These are phyloP conservation scores for Naganishia vishniacii DNA, from an alignment of 768 basidiomycete genomes.

Conservation along the genomic window DNA sequence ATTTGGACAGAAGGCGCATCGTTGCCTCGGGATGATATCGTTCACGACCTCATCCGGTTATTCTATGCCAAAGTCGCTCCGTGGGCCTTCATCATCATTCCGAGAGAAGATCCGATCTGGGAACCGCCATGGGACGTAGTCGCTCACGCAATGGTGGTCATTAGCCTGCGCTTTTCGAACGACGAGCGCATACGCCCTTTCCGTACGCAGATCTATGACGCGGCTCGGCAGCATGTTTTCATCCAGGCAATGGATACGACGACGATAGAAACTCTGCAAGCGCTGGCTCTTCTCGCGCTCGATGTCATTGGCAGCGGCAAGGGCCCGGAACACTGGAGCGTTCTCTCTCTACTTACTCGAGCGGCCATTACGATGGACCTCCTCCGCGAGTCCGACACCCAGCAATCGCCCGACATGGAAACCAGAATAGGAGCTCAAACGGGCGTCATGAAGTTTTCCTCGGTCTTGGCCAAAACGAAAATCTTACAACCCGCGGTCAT, in stretches of 20 bases:
- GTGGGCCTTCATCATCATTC: conserved; percentile 47
- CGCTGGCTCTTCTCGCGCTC: conserved; percentile 45
- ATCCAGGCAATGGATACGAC: conserved; percentile 46
- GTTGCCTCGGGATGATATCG: conserved; percentile 45
- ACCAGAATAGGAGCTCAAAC: neutral
- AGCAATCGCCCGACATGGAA: conserved; percentile 1
- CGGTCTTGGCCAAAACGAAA: conserved; percentile 38
- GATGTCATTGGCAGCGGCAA: conserved; percentile 48
- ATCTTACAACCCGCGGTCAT: conserved; percentile 42
- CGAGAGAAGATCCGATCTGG: conserved; percentile 27
- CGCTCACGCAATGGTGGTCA: conserved; percentile 47
- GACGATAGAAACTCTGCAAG: conserved; percentile 45
- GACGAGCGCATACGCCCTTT: conserved; percentile 34
- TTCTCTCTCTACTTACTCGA: conserved; percentile 45
- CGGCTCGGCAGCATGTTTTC: conserved; percentile 45
- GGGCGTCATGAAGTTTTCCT: conserved; percentile 10
- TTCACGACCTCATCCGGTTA: conserved; percentile 40
- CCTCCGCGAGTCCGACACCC: conserved; percentile 25
- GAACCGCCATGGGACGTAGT: conserved; percentile 44
- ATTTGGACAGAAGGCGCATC: conserved; percentile 25
- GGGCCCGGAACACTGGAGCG: conserved; percentile 47
- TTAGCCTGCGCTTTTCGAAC: conserved; percentile 41
- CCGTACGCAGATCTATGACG: conserved; percentile 35
- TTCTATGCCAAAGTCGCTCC: conserved; percentile 45
- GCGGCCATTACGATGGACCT: conserved; percentile 46